phyloP scores from a whole-genome alignment of 2,329 filamentous ascomycete species.

The Volutella citrinella region DNA sequence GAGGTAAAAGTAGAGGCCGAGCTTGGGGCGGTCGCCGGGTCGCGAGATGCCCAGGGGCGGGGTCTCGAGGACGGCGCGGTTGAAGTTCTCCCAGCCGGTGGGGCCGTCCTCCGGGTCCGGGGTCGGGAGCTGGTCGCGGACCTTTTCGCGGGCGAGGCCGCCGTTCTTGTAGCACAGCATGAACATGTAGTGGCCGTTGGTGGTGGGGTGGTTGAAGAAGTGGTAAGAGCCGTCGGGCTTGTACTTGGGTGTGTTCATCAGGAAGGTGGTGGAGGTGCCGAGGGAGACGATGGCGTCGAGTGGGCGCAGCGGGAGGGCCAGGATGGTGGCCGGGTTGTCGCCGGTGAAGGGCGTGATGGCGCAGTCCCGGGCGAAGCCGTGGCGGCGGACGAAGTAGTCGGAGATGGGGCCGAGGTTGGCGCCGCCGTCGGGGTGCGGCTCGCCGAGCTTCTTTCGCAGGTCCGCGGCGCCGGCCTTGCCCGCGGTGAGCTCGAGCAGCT shows the following conservation, averaged over 20 bases:
- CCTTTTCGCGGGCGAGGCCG: conserved; percentile 83
- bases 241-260: conserved; percentile 95
- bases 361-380: conserved; percentile 74
- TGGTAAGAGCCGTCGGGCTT: conserved; percentile 88
- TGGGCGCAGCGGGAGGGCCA: conserved; percentile 80
- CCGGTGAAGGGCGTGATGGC: conserved; percentile 85
- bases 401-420: conserved; percentile 73
- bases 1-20: conserved; percentile 92
- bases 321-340: conserved; percentile 93
- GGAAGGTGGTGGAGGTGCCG: conserved; percentile 92
- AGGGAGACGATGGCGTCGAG: conserved; percentile 93
- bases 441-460: conserved; percentile 75
- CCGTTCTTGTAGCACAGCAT: conserved; percentile 99
- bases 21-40: conserved; percentile 59
- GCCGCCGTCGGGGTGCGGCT: conserved; percentile 77
- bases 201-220: conserved; percentile 97
- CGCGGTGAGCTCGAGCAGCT: conserved; percentile 72
- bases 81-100: conserved; percentile 77
- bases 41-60: conserved; percentile 64
- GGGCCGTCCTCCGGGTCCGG: conserved; percentile 38
- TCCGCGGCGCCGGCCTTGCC: conserved; percentile 58
- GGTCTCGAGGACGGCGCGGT: conserved; percentile 65
- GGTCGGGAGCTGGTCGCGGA: conserved; percentile 75
- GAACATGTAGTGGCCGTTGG: conserved; percentile 92
- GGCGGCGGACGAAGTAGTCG: conserved; percentile 73